These are phyloP conservation scores for Exophiala aquamarina DNA, from an alignment of 2,329 filamentous ascomycete genomes.

Conservation along the genomic window DNA sequence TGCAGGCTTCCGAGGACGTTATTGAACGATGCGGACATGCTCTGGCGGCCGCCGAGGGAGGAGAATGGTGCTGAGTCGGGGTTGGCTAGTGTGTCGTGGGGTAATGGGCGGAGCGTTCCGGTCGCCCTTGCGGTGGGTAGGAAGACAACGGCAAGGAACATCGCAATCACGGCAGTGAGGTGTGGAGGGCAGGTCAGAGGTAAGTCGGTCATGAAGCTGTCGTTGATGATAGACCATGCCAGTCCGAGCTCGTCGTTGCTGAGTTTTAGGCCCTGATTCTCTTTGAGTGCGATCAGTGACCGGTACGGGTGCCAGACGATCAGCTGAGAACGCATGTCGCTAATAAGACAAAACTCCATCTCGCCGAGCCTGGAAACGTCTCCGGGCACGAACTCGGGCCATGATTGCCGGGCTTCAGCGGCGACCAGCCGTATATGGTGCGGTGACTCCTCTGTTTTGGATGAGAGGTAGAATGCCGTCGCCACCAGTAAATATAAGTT, in stretches of 20 bases:
- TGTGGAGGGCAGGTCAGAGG: slow-evolving; percentile 84
- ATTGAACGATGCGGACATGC: slow-evolving; percentile 31
- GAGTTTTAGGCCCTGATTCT: slow-evolving; percentile 61
- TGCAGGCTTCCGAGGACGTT: slow-evolving; percentile 30
- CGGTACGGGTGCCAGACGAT: slow-evolving; percentile 91
- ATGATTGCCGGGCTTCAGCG: slow-evolving; percentile 79
- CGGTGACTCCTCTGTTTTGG: slow-evolving; percentile 96
- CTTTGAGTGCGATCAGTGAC: slow-evolving; percentile 65
- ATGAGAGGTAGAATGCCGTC: slow-evolving; percentile 92
- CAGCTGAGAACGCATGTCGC: slow-evolving; percentile 84
- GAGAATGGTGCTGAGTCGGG: slow-evolving; percentile 21
- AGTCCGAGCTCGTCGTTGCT: slow-evolving; percentile 76
- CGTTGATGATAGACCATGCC: slow-evolving; percentile 83
- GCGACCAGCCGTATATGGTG: slow-evolving; percentile 93
- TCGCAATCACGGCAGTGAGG: slow-evolving; percentile 80
- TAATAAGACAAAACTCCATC: slow-evolving; percentile 90
- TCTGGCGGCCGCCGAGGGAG: slow-evolving; percentile 27
- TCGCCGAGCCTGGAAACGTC: slow-evolving; percentile 86
- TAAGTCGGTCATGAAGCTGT: slow-evolving; percentile 90
- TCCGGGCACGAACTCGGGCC: slow-evolving; percentile 74
- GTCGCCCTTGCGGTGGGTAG: slow-evolving; percentile 60
- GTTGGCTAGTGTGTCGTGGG: slow-evolving; percentile 20
- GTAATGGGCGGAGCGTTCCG: slow-evolving; percentile 35
- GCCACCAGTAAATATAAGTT: slow-evolving; percentile 91
- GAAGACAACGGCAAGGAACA: slow-evolving; percentile 80